These are phyloP conservation scores for Kazachstania kunashirensis DNA, from an alignment of 805 yeast genomes.

Conservation along the genomic window DNA sequence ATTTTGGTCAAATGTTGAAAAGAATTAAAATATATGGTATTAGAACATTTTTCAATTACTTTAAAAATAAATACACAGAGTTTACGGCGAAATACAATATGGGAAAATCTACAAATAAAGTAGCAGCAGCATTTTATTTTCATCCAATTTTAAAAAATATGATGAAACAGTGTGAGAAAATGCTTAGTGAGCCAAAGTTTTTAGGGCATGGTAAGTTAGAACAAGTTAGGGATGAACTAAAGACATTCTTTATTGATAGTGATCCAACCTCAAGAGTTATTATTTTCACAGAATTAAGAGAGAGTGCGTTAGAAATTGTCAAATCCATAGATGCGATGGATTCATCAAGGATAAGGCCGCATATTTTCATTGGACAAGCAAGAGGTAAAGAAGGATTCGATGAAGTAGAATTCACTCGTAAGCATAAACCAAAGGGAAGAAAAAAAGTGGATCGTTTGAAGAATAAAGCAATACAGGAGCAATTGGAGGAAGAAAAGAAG, in stretches of 20 bases:
- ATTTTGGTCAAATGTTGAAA: slow-evolving; percentile 62
- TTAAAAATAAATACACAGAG: slow-evolving; percentile 47
- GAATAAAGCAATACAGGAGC: slow-evolving; percentile 27
- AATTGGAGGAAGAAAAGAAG: slow-evolving; percentile 26
- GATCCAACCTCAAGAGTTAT: slow-evolving; percentile 61
- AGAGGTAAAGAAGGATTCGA: slow-evolving; percentile 62
- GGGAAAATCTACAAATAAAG: slow-evolving; percentile 55
- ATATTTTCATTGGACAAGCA: slow-evolving; percentile 88
- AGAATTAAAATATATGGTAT: slow-evolving; percentile 76
- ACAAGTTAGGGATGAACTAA: slow-evolving; percentile 46
- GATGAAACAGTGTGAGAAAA: slow-evolving; percentile 36
- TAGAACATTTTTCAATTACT: slow-evolving; percentile 61
- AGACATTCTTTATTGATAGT: slow-evolving; percentile 40
- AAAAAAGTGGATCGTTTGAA: slow-evolving; percentile 31
- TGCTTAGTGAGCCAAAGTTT: slow-evolving; percentile 30
- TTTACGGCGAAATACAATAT: slow-evolving; percentile 47
- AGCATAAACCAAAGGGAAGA: slow-evolving; percentile 37
- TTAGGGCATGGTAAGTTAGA: slow-evolving; percentile 69
- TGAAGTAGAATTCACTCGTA: slow-evolving; percentile 39
- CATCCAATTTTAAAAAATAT: slow-evolving; percentile 40
- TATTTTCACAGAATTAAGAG: slow-evolving; percentile 80
- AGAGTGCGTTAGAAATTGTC: slow-evolving; percentile 82
- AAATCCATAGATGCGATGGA: slow-evolving; percentile 42
- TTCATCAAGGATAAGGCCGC: slow-evolving; percentile 45
- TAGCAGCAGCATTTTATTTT: slow-evolving; percentile 52